Conservation (phyloP, 2,329 filamentous ascomycete species). For the Orbilia brochopaga region DNA sequence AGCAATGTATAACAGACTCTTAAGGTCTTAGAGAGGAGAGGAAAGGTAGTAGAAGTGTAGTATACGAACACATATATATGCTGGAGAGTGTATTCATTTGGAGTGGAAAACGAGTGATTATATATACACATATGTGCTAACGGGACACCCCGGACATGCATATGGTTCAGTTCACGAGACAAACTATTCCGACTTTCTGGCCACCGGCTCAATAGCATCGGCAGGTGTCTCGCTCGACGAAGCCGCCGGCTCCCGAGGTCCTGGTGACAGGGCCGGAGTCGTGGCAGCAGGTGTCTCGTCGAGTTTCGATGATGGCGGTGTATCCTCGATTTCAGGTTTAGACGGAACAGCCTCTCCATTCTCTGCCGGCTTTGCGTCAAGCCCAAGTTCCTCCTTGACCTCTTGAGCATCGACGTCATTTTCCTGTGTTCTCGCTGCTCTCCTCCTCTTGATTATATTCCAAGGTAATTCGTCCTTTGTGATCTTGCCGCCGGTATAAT, state of each 20-base stretch:
- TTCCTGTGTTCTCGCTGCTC: neutral
- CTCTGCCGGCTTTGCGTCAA: neutral
- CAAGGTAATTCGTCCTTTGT: conserved; percentile 43
- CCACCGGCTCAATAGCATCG: neutral
- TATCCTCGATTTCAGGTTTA: neutral
- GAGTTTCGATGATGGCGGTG: neutral
- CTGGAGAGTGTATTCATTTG: no score
- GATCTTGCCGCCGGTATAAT: conserved; percentile 53
- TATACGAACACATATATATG: no score
- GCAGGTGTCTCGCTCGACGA: neutral
- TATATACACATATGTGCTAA: no score
- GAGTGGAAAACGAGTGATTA: no score
- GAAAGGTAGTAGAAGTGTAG: no score
- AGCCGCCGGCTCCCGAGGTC: neutral
- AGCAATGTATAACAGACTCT: no score
- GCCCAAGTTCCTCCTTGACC: neutral
- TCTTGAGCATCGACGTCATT: neutral
- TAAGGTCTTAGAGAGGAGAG: no score
- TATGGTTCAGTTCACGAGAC: no score
- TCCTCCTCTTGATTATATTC: conserved; percentile 7
- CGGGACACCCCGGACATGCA: no score
- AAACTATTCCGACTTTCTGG: neutral
- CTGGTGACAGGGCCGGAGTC: no score
- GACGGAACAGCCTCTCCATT: neutral
- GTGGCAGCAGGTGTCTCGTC: neutral